Evolutionary conservation across 1,284 basidiomycete species (phyloP), one percentile per base, ranked within the genome.

Genomic region (Tausonia pullulans): DNA sequence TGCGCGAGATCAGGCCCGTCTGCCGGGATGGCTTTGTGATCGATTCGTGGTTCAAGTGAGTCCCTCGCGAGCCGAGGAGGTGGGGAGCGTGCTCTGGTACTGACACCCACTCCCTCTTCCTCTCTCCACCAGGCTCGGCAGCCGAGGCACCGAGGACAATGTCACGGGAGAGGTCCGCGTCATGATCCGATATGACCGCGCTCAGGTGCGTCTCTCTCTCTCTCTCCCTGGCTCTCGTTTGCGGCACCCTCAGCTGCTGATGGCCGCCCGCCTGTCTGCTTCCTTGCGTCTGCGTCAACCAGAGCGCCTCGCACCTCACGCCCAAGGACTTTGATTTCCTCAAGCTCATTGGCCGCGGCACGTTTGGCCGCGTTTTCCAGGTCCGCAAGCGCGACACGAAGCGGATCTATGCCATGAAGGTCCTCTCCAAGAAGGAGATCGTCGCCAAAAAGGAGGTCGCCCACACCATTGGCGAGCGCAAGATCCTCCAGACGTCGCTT

Each of bases 381-480:
- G 95, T 98, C 51, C 88, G 95, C 67, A 98, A 98, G 79, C 86
- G 83, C 75, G 95, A 98, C 79, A 98, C 96, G 55, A 89, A 91
- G 76, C 89, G 96, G 61, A 98, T 99, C 79, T 99, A 98, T 79
- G 96, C 96, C 63, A 98, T 99, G 95, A 99, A 99, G 76, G 90
- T 98, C 59, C 83, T 99, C 48, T 94, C 90, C 50, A 99, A 99
- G 80, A 93, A 91, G 79, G 96, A 99, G 77, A 98, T 99, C 72
- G 86, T 98, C 65, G 90, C 91, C 57, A 98, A 98, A 81, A 98
- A 98, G 78, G 96, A 99, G 77, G 93, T 99, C 52, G 93, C 93
- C 5, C 96, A 99, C 76, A 99, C 95, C 13, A 98, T 99, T 69
- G 96, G 96, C 72, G 96, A 99, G 78, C 88, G 96, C 76, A 97